A percentile compares a stretch with the other conserved stretches of the same genome.
phyloP scores from a whole-genome alignment of 805 yeast species.

The Saccharomyces jurei region DNA sequence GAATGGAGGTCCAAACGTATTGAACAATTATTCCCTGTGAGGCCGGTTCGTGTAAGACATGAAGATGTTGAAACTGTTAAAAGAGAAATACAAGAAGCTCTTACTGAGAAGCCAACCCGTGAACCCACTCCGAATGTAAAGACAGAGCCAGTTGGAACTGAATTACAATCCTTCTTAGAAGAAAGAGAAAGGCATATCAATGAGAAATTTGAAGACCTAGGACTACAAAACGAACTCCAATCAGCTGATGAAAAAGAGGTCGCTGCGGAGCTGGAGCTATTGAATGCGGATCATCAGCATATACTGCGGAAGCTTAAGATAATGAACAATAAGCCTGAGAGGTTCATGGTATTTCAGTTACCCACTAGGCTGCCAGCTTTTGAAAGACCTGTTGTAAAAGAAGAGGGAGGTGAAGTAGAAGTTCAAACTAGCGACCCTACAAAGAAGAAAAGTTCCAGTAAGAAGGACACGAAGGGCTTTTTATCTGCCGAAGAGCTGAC shows the following conservation, averaged over 20 bases:
- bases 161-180: conserved; percentile 11
- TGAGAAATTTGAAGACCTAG: conserved; percentile 23
- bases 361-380: conserved; percentile 34
- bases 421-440: conserved; percentile 10
- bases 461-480: conserved; percentile 6
- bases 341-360: conserved; percentile 33
- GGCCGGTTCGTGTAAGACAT: conserved; percentile 51
- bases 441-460: conserved; percentile 6
- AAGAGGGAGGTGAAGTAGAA: conserved; percentile 10
- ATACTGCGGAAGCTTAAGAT: conserved; percentile 25
- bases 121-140: conserved; percentile 26
- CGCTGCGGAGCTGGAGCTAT: conserved; percentile 30
- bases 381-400: conserved; percentile 7
- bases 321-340: conserved; percentile 29
- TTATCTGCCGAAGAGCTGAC: conserved; percentile 12
- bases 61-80: conserved; percentile 33
- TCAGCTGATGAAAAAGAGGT: conserved; percentile 30
- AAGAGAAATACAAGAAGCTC: conserved; percentile 23
- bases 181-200: conserved; percentile 23
- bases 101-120: conserved; percentile 19
- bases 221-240: conserved; percentile 22
- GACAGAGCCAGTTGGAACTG: conserved; percentile 14
- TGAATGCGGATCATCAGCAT: conserved; percentile 35
- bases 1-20: conserved; percentile 20
- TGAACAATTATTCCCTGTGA: conserved; percentile 52